Evolutionary conservation across 345 rosid species (phyloP).

Genomic region (Hypericum androsaemum): DNA sequence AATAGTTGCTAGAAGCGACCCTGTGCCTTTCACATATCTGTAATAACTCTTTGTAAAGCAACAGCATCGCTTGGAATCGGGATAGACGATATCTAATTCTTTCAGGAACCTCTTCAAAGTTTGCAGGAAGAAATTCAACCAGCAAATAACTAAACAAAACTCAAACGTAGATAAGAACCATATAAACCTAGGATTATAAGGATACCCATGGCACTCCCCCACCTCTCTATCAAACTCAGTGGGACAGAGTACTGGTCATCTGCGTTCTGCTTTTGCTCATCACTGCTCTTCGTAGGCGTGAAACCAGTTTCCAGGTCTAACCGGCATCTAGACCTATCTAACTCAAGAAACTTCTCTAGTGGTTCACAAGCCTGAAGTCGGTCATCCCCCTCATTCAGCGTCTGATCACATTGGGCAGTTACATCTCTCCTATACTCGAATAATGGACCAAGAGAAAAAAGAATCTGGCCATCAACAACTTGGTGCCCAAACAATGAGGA

Average conservation of each 20-base stretch:
- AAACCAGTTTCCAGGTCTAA: conserved; percentile 19
- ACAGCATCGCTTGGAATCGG: conserved; percentile 84
- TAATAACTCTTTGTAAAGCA: conserved; percentile 96
- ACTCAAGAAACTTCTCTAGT: conserved; percentile 66
- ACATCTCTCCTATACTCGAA: conserved; percentile 25
- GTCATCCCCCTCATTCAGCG: conserved; percentile 34
- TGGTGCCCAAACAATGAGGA: conserved; percentile 41
- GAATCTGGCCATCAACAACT: conserved; percentile 35
- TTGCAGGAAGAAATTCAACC: background rate
- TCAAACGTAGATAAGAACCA: conserved; percentile 6
- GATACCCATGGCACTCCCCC: conserved; percentile 99
- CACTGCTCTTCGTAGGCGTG: conserved; percentile 21
- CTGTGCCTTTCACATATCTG: conserved; percentile 88
- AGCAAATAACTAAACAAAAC: background rate
- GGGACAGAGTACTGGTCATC: conserved; percentile 61
- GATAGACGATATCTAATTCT: conserved; percentile 63
- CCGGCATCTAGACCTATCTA: conserved; percentile 18
- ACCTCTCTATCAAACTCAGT: conserved; percentile 62
- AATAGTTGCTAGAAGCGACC: conserved; percentile 79
- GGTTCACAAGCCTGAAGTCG: conserved; percentile 55
- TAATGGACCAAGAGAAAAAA: conserved; percentile 44
- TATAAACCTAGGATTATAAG: conserved; percentile 21
- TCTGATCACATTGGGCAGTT: conserved; percentile 22
- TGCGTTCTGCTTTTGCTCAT: conserved; percentile 23
- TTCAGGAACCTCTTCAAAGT: conserved; percentile 12